These are phyloP conservation scores for Boletus vermiculosoides DNA, from an alignment of 768 basidiomycete genomes.

Conservation along the genomic window DNA sequence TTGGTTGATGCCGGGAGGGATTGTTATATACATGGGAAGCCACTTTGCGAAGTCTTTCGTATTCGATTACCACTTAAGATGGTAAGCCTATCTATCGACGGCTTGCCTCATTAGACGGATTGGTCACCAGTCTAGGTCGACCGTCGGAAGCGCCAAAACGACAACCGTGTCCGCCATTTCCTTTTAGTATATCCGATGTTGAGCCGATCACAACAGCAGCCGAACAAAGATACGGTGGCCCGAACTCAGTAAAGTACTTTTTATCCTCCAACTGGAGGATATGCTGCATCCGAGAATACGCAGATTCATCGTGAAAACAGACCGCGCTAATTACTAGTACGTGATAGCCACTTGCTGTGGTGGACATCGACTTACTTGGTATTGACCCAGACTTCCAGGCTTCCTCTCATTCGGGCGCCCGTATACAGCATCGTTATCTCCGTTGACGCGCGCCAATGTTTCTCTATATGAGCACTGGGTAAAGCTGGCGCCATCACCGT, in stretches of 20 bases:
- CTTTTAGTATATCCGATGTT: too few species aligned
- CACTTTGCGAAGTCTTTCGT: too few species aligned
- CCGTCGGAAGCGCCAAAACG: too few species aligned
- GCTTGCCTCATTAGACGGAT: too few species aligned
- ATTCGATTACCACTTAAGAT: too few species aligned
- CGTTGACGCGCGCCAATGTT: not conserved
- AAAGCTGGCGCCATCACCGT: too few species aligned
- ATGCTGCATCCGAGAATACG: not conserved
- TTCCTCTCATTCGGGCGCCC: not conserved
- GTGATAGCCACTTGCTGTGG: not conserved
- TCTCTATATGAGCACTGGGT: not conserved
- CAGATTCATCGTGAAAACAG: not conserved
- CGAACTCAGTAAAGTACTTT: not conserved
- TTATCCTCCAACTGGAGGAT: not conserved
- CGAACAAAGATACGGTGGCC: not conserved
- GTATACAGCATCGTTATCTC: not conserved
- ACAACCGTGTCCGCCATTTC: too few species aligned
- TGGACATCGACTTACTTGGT: not conserved
- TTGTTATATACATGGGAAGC: too few species aligned
- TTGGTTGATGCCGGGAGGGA: too few species aligned
- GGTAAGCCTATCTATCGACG: too few species aligned
- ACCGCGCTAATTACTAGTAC: not conserved
- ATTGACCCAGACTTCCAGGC: not conserved
- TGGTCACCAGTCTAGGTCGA: too few species aligned
- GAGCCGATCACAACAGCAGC: not conserved